Conservation (phyloP, 192 early-diverging fungal species). For the Coemansia sp. region DNA sequence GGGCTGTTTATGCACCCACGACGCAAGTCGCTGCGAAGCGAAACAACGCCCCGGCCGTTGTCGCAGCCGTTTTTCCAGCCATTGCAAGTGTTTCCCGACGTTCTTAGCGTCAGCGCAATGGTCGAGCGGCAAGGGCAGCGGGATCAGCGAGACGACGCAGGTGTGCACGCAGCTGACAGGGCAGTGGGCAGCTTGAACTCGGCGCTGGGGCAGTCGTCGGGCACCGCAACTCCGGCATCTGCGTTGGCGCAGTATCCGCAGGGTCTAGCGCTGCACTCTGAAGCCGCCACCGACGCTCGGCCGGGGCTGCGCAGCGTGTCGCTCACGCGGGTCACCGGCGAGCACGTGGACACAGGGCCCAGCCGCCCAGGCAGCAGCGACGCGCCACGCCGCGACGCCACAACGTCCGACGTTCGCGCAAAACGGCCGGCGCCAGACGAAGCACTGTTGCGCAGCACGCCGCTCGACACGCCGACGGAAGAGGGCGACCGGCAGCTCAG, state of each 20-base stretch:
- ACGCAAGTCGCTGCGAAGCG: slow-evolving; percentile 43
- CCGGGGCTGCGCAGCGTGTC: slow-evolving; percentile 39
- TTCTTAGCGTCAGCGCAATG: slow-evolving; percentile 55
- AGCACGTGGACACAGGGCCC: slow-evolving; percentile 13
- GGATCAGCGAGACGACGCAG: slow-evolving; percentile 11
- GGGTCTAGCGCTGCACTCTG: slow-evolving; percentile 20
- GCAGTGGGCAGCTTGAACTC: neutral
- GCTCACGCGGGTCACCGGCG: slow-evolving; percentile 33
- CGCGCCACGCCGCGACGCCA: neutral
- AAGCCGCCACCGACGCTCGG: neutral
- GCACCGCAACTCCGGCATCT: slow-evolving; percentile 7
- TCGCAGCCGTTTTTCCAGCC: slow-evolving; percentile 59
- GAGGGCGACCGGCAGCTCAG: slow-evolving; percentile 50
- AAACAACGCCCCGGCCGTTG: slow-evolving; percentile 45
- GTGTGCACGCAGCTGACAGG: neutral
- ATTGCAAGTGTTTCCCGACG: slow-evolving; percentile 54
- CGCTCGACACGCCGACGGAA: slow-evolving; percentile 41
- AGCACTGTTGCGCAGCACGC: slow-evolving; percentile 13
- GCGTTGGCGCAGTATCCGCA: slow-evolving; percentile 32
- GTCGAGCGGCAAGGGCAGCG: slow-evolving; percentile 52
- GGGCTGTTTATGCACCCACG: slow-evolving; percentile 56
- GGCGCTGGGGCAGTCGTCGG: slow-evolving; percentile 13
- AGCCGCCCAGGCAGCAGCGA: slow-evolving; percentile 30
- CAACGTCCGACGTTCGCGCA: slow-evolving; percentile 10
- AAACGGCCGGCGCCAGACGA: neutral